Evolutionary conservation across 345 rosid genomes (phyloP).

Genomic region (Erysimum cheiranthoides): DNA sequence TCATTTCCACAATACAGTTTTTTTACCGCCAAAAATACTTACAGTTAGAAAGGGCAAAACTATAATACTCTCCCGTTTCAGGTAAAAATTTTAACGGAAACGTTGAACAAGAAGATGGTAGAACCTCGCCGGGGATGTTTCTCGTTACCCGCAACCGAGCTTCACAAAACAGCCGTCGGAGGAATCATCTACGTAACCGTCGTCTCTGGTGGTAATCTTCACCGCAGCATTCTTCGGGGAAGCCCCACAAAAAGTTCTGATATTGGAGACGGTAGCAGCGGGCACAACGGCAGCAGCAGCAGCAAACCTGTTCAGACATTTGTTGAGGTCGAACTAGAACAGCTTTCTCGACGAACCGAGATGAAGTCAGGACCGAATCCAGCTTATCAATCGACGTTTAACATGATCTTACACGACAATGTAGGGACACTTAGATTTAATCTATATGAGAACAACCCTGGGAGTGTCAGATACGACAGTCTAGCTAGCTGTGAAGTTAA

Average conservation of each 20-base stretch:
- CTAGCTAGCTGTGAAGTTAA: conserved; percentile 90
- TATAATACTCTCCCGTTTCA: conserved; percentile 32
- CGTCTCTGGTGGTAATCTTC: conserved; percentile 71
- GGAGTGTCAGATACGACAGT: conserved; percentile 67
- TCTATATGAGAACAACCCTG: conserved; percentile 70
- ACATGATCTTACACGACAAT: conserved; percentile 88
- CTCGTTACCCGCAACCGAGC: conserved; percentile 74
- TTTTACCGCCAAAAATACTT: conserved; percentile 14
- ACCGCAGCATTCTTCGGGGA: conserved; percentile 59
- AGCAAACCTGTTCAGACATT: conserved; percentile 74
- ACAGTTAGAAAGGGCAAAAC: conserved; percentile 8
- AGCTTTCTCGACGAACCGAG: conserved; percentile 76
- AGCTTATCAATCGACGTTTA: conserved; percentile 80
- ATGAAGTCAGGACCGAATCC: conserved; percentile 71
- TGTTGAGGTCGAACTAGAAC: conserved; percentile 90
- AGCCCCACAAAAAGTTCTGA: conserved; percentile 69
- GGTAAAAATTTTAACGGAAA: conserved; percentile 83
- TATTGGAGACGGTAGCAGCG: conserved; percentile 42
- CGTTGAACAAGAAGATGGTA: conserved; percentile 88
- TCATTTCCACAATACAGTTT: neutral
- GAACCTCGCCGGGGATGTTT: conserved; percentile 88
- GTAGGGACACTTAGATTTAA: conserved; percentile 73
- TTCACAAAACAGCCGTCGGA: conserved; percentile 83
- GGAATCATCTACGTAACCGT: conserved; percentile 82
- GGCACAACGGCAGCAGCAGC: conserved; percentile 45